Evolutionary conservation across 73 alveolate genomes (phyloP), one percentile per base, ranked within the genome.

Genomic region (Paraurostyla sp.): DNA sequence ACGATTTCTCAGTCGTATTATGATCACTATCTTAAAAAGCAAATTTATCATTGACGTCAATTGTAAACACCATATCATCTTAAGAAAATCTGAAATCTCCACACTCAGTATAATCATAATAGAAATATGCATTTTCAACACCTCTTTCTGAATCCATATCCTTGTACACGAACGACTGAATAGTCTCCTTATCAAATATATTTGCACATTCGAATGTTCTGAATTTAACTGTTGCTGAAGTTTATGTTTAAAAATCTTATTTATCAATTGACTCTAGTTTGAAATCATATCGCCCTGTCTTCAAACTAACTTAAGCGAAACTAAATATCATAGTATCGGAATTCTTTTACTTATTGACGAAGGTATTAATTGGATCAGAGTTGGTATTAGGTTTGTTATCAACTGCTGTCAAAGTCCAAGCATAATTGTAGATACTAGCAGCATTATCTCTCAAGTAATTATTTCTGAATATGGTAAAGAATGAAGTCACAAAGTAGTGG

Each of bases 121-220:
- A 48, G 50, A 73, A 73, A 1, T 13, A 23, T 11, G 49, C 49
- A 73, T 73, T 35, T 13, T 50, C 71, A 6, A 40, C 48, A 18
- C 30, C 15, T 73, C 52, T 73, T 18, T 25, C 42, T 22, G 73
- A 18, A 27, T 73, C 87, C 87, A 73, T 48, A 73, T 73, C 87
- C 56, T 30, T 73, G 9, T 30, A 45, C 60, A 42, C 71, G 7
- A 73, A 30, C 13, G 57, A 27, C 42, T 29, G 11, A 45, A 15
- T 45, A 6, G 50, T 11, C 29, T 43, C 68, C 27, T 48, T 48
- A 45, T 73, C 87, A 48, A 73, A 48, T 18, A 73, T 73, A 33
- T 43, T 73, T 30, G 46, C n/a, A 29, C 87, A 73, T 48, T 45
- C 30, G 2, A 16, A 45, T 45, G 87, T 45, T 20, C 27, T 43